Evolutionary conservation across 768 basidiomycete species (phyloP).

Genomic region (Suillus weaverae): DNA sequence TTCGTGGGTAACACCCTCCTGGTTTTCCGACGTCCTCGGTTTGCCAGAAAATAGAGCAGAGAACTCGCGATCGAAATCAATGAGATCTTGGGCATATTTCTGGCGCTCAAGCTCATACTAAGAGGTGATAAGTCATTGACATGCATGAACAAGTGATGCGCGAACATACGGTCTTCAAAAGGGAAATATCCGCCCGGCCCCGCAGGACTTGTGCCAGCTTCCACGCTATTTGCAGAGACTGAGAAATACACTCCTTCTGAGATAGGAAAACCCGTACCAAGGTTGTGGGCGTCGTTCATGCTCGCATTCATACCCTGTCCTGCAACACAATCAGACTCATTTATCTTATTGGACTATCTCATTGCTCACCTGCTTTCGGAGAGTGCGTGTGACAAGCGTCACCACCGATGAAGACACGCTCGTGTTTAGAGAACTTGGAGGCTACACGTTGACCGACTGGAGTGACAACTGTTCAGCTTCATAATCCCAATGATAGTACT

Average conservation of each 20-base stretch:
- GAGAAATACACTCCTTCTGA: neutral
- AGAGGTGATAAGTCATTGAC: neutral
- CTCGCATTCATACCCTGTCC: conserved; percentile 80
- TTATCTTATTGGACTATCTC: neutral
- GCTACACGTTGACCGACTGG: conserved; percentile 77
- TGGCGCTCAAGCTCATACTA: conserved; percentile 72
- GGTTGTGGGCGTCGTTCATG: conserved; percentile 75
- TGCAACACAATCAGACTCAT: conserved; percentile 19
- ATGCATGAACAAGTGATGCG: neutral
- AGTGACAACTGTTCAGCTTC: neutral
- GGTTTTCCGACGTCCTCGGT: conserved; percentile 47
- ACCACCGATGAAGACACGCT: conserved; percentile 74
- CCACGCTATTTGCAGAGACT: conserved; percentile 35
- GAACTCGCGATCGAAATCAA: conserved; percentile 67
- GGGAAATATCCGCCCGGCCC: conserved; percentile 38
- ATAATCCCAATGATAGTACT: neutral
- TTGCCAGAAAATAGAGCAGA: conserved; percentile 68
- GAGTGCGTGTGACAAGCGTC: conserved; percentile 75
- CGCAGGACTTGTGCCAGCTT: conserved; percentile 47
- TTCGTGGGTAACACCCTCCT: conserved; percentile 34
- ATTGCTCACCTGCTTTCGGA: conserved; percentile 55
- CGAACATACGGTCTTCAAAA: conserved; percentile 43
- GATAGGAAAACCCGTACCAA: conserved; percentile 37
- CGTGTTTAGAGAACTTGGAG: conserved; percentile 54
- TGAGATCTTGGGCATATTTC: conserved; percentile 70